Evolutionary conservation across 1,139 yeast species (phyloP).

Genomic region (Candida freyschussii): DNA sequence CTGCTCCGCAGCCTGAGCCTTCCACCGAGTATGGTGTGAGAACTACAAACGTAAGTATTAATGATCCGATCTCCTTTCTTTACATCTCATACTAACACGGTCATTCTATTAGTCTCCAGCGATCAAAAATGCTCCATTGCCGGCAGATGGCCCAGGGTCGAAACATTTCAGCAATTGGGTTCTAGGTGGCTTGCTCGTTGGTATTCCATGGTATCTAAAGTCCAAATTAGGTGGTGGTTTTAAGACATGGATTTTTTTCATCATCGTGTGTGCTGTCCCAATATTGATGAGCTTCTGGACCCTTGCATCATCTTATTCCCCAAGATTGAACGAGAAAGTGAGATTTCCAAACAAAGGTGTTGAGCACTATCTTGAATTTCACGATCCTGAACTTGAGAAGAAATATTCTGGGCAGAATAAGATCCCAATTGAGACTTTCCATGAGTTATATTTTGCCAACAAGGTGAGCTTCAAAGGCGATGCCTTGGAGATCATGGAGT

Average conservation of each 20-base stretch:
- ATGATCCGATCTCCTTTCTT: background rate
- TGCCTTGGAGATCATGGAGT: constrained; percentile 76
- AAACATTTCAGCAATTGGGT: constrained; percentile 65
- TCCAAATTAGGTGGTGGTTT: constrained; percentile 72
- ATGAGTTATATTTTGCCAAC: constrained; percentile 77
- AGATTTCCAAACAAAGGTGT: constrained; percentile 74
- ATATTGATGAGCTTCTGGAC: constrained; percentile 82
- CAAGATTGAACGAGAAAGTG: constrained; percentile 77
- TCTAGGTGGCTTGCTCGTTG: constrained; percentile 47
- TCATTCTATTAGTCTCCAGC: constrained; percentile 42
- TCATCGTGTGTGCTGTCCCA: constrained; percentile 55
- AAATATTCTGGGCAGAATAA: constrained; percentile 71
- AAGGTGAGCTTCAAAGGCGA: constrained; percentile 89
- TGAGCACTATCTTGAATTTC: constrained; percentile 76
- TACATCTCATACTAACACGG: constrained; percentile 5
- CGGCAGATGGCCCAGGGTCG: constrained; percentile 91
- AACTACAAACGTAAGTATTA: constrained; percentile 41
- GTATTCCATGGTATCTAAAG: constrained; percentile 60
- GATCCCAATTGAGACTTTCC: constrained; percentile 92
- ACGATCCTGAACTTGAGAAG: constrained; percentile 64
- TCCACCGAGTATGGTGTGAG: constrained; percentile 50
- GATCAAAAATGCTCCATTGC: constrained; percentile 79
- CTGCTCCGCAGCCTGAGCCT: constrained; percentile 47
- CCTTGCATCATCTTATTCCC: constrained; percentile 67
- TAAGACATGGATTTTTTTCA: constrained; percentile 56